Percentiles rank a stretch among this genome's conserved stretches.
Conservation (phyloP, 192 early-diverging fungal genomes). For the Bifiguratus adelaidae region DNA sequence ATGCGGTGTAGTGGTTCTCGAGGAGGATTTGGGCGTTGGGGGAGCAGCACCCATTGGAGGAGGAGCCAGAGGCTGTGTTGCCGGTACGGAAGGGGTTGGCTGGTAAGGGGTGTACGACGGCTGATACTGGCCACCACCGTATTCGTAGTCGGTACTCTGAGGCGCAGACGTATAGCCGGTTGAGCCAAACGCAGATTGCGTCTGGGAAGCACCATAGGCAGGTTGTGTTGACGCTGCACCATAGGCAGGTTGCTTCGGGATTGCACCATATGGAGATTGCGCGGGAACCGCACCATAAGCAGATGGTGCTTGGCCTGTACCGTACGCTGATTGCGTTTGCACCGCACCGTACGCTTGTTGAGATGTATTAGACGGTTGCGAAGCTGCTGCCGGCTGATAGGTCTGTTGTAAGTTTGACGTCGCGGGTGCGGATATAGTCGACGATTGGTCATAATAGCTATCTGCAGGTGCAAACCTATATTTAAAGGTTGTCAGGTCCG, state of each 20-base stretch:
- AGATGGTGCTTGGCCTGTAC: background rate
- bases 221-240: background rate
- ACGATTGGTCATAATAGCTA: too few relatives aligned
- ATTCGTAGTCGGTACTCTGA: too few relatives aligned
- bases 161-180: too few relatives aligned
- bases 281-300: background rate
- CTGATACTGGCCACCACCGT: slow-evolving; percentile 17
- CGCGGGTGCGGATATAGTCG: too few relatives aligned
- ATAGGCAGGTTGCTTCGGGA: background rate
- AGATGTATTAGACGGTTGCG: background rate
- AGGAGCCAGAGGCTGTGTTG: slow-evolving; percentile 7
- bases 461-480: background rate
- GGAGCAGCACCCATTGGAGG: background rate
- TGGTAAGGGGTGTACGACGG: slow-evolving; percentile 14
- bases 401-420: too few relatives aligned
- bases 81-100: background rate
- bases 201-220: too few relatives aligned
- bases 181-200: too few relatives aligned
- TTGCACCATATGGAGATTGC: background rate
- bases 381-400: too few relatives aligned
- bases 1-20: slow-evolving; percentile 12
- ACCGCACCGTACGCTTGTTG: background rate
- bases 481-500: too few relatives aligned
- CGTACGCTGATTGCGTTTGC: too few relatives aligned
- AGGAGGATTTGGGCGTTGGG: background rate